phyloP scores from a whole-genome alignment of 768 basidiomycete species.

The Galerina marginata region DNA sequence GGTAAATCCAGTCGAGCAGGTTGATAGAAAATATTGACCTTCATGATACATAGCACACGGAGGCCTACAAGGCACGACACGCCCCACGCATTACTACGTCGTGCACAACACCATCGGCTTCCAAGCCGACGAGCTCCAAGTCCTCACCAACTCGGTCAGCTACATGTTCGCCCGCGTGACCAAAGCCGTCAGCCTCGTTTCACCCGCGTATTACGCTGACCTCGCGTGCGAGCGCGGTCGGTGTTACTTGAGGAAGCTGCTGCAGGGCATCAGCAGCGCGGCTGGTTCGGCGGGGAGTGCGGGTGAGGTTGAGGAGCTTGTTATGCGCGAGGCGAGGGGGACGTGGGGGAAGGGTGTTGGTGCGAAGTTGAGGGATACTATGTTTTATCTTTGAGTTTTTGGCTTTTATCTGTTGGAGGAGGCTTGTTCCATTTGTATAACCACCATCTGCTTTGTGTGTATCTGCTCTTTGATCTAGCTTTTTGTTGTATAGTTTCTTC shows the following conservation, averaged over 20 bases:
- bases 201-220: conserved; percentile 85
- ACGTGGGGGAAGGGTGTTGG: conserved; percentile 65
- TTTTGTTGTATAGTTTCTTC: no score
- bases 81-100: conserved; percentile 82
- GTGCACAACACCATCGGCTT: conserved; percentile 81
- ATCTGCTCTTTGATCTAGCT: no score
- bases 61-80: conserved; percentile 75
- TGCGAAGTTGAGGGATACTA: conserved; percentile 61
- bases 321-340: conserved; percentile 55
- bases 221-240: conserved; percentile 68
- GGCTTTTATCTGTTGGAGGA: no score
- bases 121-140: conserved; percentile 72
- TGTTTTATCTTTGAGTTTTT: conserved; percentile 69
- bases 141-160: conserved; percentile 70
- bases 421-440: no score
- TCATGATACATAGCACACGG: no score
- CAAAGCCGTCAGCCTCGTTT: conserved; percentile 82
- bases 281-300: conserved; percentile 37
- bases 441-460: no score
- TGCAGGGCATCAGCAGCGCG: conserved; percentile 52
- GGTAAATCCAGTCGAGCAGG: no score
- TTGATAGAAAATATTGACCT: no score
- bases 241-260: conserved; percentile 75
- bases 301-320: conserved; percentile 45
- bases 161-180: conserved; percentile 89